Base-by-base conservation (phyloP, 495 filamentous ascomycete genomes). In the Penicillium parvum region DNA sequence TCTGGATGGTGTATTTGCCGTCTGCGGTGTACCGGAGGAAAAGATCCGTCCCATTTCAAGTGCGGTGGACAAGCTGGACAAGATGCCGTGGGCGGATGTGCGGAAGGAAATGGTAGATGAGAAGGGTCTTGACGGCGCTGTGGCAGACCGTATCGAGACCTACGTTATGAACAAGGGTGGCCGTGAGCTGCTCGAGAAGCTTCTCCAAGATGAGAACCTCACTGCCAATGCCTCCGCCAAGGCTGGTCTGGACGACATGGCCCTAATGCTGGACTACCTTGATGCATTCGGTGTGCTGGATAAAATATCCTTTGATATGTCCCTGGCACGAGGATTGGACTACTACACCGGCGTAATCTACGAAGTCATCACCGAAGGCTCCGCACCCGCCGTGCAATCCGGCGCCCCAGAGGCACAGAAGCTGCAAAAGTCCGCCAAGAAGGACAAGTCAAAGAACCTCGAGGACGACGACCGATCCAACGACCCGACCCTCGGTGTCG, bases 261-360 rank as follows among this genome's bases (percentile, higher is more conserved):
- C 74, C 3, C 65, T 88, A 8, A 75, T 97, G 20, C 86, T 91
- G 61, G 74, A 75, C 27, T 96, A 96, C 64, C 74, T 96, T 2
- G 79, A 90, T 29, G 79, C 82, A 2, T 90, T 88, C 57, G 71
- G 75, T 17, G 79, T 85, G 14, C 66, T 83, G 22, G 79, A 86
- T 38, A 78, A 72, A 33, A 75, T 94, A 36, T 85, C 84, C 11
- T 86, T 94, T 63, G 88, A 94, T 56, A 76, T 95, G 50, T 84
- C 79, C 16, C 76, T 95, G 28, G 89, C 89, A 12, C 81, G 89
- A 49, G 88, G 86, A 21, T 75, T 96, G 22, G 90, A 96, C 61
- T 96, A 96, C 66, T 95, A 96, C 66, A 95, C 91, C 2, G 88
- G 89, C 32, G 73, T 95, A 36, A 96, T 97, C 62, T 96, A 85